Conservation (phyloP, 2,329 filamentous ascomycete species). For the Camptophora hylomeconis region DNA sequence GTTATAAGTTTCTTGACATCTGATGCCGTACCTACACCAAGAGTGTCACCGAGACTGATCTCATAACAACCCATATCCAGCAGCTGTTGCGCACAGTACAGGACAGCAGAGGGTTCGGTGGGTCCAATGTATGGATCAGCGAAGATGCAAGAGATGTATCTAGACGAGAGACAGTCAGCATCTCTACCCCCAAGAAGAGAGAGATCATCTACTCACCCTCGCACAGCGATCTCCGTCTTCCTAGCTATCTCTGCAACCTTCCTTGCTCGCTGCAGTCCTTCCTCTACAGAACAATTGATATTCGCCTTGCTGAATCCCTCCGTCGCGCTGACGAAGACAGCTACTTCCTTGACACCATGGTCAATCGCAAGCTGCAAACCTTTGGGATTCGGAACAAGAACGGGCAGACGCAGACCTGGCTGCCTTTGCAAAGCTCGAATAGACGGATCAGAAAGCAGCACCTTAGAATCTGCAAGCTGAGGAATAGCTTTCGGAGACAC, state of each 20-base stretch:
- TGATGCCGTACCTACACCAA: constrained; percentile 63
- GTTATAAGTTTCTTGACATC: constrained; percentile 22
- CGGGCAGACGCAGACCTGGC: constrained; percentile 21
- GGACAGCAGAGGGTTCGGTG: constrained; percentile 35
- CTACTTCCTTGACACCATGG: constrained; percentile 24
- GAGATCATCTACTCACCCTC: constrained; percentile 22
- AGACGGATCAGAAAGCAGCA: no score
- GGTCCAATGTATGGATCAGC: constrained; percentile 39
- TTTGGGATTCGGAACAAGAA: constrained; percentile 29
- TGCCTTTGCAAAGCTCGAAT: not conserved
- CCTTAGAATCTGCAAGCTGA: constrained; percentile 42
- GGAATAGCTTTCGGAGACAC: constrained; percentile 77
- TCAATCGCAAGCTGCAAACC: constrained; percentile 44
- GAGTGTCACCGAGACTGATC: constrained; percentile 81
- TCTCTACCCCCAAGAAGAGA: no score
- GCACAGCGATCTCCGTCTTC: constrained; percentile 19
- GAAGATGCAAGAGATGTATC: constrained; percentile 30
- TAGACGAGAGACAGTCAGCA: not conserved
- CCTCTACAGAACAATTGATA: constrained; percentile 27
- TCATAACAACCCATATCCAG: constrained; percentile 83
- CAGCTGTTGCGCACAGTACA: constrained; percentile 43
- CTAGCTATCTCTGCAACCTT: constrained; percentile 21
- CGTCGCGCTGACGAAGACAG: constrained; percentile 29
- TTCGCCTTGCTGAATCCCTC: constrained; percentile 32
- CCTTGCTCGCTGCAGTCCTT: constrained; percentile 24